A percentile compares a stretch with the other conserved stretches of the same genome.
phyloP scores from a whole-genome alignment of 139 green algal species.

The Tetratostichococcus sp. region DNA sequence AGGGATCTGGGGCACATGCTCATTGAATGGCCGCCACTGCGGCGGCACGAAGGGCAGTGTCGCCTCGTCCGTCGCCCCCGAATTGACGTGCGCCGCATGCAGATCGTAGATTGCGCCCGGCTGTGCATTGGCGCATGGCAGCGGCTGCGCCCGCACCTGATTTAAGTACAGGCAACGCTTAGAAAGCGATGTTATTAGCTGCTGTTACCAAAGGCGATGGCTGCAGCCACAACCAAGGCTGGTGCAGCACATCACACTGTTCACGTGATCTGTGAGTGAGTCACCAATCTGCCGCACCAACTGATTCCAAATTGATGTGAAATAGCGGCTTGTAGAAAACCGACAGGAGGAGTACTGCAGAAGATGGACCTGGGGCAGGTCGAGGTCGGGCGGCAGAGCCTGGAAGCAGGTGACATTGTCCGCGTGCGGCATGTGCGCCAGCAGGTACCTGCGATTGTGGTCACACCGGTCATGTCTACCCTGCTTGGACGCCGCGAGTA shows the following conservation, averaged over 20 bases:
- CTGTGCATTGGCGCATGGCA: slow-evolving; percentile 11
- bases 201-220: too few species aligned
- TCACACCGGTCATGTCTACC: too few species aligned
- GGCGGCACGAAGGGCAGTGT: slow-evolving; percentile 19
- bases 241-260: too few species aligned
- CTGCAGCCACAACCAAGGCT: too few species aligned
- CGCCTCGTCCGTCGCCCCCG: background rate
- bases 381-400: slow-evolving; percentile 7
- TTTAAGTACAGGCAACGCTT: background rate
- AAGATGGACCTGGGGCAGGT: background rate
- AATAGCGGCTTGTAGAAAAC: too few species aligned
- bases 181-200: too few species aligned
- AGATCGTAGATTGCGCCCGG: slow-evolving; percentile 20
- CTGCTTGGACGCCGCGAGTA: too few species aligned
- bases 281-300: too few species aligned
- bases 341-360: too few species aligned
- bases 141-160: background rate
- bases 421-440: slow-evolving; percentile 4
- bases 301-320: too few species aligned
- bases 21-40: slow-evolving; percentile 19
- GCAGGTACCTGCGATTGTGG: slow-evolving; percentile 15
- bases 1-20: slow-evolving; percentile 19
- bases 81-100: slow-evolving; percentile 6
- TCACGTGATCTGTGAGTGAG: too few species aligned
- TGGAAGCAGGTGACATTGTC: slow-evolving; percentile 3